phyloP scores from a whole-genome alignment of 2,329 filamentous ascomycete genomes.

The Stachybotrys elegans region DNA sequence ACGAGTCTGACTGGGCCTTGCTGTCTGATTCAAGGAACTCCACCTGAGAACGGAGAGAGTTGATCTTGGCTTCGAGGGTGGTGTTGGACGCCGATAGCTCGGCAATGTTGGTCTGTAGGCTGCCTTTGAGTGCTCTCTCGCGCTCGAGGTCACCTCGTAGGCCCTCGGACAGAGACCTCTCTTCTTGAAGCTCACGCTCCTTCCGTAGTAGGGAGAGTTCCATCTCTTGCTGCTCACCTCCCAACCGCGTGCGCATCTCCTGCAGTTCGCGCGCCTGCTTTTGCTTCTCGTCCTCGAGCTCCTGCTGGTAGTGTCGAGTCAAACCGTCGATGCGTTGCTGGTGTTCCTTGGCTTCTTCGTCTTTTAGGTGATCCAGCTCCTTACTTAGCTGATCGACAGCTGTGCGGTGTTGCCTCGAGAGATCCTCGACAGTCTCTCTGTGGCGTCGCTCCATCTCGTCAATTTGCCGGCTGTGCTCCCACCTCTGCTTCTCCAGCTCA shows the following conservation, averaged over 20 bases:
- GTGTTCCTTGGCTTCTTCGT: slow-evolving; percentile 51
- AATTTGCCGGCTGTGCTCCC: slow-evolving; percentile 44
- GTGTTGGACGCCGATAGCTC: slow-evolving; percentile 57
- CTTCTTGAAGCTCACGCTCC: slow-evolving; percentile 48
- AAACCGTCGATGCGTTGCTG: slow-evolving; percentile 63
- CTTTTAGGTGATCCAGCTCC: slow-evolving; percentile 37
- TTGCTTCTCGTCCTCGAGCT: slow-evolving; percentile 60
- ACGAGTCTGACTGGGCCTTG: slow-evolving; percentile 82
- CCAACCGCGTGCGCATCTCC: slow-evolving; percentile 52
- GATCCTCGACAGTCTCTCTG: slow-evolving; percentile 27
- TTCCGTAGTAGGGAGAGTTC: slow-evolving; percentile 43
- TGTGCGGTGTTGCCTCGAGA: slow-evolving; percentile 27
- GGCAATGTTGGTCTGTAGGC: slow-evolving; percentile 46
- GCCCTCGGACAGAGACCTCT: slow-evolving; percentile 37
- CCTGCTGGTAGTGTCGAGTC: slow-evolving; percentile 55
- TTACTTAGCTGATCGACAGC: slow-evolving; percentile 33
- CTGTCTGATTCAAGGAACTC: slow-evolving; percentile 86
- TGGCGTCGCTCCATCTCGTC: slow-evolving; percentile 40
- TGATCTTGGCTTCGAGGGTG: slow-evolving; percentile 68
- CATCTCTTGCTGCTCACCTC: slow-evolving; percentile 47
- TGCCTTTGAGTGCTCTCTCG: slow-evolving; percentile 58
- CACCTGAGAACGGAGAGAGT: slow-evolving; percentile 73
- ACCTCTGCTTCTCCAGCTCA: slow-evolving; percentile 30
- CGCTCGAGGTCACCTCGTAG: slow-evolving; percentile 49
- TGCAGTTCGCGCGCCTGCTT: slow-evolving; percentile 58